These are phyloP conservation scores for Fusarium papillatum DNA, from an alignment of 2,329 filamentous ascomycete species.

Conservation along the genomic window DNA sequence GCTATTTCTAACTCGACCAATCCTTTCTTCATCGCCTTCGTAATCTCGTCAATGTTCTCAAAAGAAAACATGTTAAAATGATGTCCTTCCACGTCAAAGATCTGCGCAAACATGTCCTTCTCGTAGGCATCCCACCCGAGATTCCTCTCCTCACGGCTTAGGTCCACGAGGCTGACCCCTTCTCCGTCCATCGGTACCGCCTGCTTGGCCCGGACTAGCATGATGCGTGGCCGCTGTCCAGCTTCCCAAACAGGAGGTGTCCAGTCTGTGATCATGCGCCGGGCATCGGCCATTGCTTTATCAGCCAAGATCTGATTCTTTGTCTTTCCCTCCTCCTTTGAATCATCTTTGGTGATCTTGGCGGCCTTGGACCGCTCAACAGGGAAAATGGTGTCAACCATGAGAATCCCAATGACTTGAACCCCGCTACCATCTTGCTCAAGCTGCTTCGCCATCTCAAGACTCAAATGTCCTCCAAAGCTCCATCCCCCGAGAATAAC, in stretches of 20 bases:
- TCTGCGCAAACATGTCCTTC: conserved; percentile 56
- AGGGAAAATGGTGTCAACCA: conserved; percentile 64
- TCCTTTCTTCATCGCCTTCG: conserved; percentile 40
- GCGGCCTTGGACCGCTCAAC: conserved; percentile 28
- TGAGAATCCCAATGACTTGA: conserved; percentile 62
- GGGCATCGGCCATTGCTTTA: conserved; percentile 58
- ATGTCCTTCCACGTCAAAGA: conserved; percentile 64
- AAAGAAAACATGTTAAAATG: conserved; percentile 63
- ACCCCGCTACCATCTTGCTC: conserved; percentile 52
- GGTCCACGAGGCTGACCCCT: conserved; percentile 55
- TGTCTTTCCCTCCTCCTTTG: conserved; percentile 46
- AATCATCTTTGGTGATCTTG: conserved; percentile 22
- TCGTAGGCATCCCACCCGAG: conserved; percentile 66
- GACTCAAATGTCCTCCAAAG: conserved; percentile 64
- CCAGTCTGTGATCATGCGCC: conserved; percentile 57
- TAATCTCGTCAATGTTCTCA: conserved; percentile 44
- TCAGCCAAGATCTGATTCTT: conserved; percentile 52
- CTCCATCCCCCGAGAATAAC: conserved; percentile 70
- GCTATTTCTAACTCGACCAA: conserved; percentile 35
- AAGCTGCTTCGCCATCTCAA: conserved; percentile 63
- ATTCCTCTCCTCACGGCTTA: conserved; percentile 54
- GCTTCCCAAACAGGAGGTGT: conserved; percentile 54
- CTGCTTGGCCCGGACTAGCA: conserved; percentile 61
- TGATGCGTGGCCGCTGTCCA: conserved; percentile 52
- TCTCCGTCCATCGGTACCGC: conserved; percentile 50